Evolutionary conservation across 345 rosid genomes (phyloP), one percentile per base, ranked within the genome.

Genomic region (Eucalyptus polyanthemos): DNA sequence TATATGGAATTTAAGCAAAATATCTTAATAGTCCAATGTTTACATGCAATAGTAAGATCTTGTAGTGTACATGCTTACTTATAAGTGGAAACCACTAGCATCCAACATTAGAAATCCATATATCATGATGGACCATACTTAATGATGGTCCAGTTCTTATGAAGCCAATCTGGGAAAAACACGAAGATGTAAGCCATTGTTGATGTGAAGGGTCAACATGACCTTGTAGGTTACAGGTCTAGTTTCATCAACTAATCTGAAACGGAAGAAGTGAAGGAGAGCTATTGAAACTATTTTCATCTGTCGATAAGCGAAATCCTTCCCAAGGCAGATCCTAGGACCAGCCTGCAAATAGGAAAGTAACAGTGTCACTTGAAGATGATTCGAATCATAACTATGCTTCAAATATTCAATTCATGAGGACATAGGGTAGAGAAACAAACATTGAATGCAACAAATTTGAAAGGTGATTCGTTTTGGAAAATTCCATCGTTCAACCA

Each of bases 281-380:
- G 94, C 95, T 37, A 91, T 92, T 5, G 98, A 90, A 8, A 92
- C 86, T 81, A 97, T 96, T 94, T 96, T 96, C 98, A 97, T 96
- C 89, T 96, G 96, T 76, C 97, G 72, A 90, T 93, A 95, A 53
- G 98, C 99, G 5, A 95, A 96, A 85, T 95, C 97, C 85, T 94
- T 97, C 8, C 97, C 99, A 3, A 96, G 91, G 86, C 98, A 97
- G 65, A 95, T 94, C 54, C 97, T 91, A 80, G 99, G 98, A 87
- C 99, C 99, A 83, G 95, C 98, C 99, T 97, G 93, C 54, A 91
- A 87, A 80, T 15, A 53, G 12, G 22, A 69, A 21, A 14, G 11
- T 42, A 40, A 40, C 3, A 42, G 47, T 31, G 80, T 16, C 60
- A 19, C 54, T 50, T 15, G 54, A 50, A 50, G 53, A 50, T 50